Evolutionary conservation across 352 stramenopile genomes (phyloP).

Genomic region (Globisporangium radiosum): DNA sequence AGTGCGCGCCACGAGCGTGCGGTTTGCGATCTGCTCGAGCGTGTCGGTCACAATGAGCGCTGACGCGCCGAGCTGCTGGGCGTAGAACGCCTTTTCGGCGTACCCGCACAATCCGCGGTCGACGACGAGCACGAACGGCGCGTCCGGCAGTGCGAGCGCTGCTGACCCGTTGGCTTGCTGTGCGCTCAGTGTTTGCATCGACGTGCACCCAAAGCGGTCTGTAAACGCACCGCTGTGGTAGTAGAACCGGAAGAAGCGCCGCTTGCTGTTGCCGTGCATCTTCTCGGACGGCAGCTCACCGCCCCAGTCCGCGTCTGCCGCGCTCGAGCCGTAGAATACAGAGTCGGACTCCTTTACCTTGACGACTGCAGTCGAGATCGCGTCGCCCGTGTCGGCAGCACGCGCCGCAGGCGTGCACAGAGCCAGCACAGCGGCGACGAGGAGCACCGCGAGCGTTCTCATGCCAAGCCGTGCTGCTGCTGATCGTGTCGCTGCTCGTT

Average conservation of each 20-base stretch:
- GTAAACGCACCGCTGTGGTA: conserved; percentile 36
- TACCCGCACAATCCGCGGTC: conserved; percentile 72
- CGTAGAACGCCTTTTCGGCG: conserved; percentile 64
- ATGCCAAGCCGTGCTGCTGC: no score
- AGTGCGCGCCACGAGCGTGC: conserved; percentile 18
- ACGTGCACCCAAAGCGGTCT: conserved; percentile 49
- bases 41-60: conserved; percentile 76
- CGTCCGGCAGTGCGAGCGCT: conserved; percentile 16
- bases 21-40: conserved; percentile 62
- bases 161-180: conserved; percentile 6
- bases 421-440: neutral
- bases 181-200: conserved; percentile 21
- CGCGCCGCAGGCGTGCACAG: neutral
- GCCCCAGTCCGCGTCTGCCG: conserved; percentile 44
- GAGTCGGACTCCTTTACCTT: conserved; percentile 47
- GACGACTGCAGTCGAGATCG: conserved; percentile 45
- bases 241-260: conserved; percentile 41
- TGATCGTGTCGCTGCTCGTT: no score
- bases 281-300: conserved; percentile 42
- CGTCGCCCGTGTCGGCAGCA: conserved; percentile 25
- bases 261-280: conserved; percentile 27
- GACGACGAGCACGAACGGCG: conserved; percentile 62
- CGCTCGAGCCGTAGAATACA: conserved; percentile 52
- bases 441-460: neutral
- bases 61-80: conserved; percentile 53